phyloP scores from a whole-genome alignment of 2,329 filamentous ascomycete species.

The Epichloe scottii region DNA sequence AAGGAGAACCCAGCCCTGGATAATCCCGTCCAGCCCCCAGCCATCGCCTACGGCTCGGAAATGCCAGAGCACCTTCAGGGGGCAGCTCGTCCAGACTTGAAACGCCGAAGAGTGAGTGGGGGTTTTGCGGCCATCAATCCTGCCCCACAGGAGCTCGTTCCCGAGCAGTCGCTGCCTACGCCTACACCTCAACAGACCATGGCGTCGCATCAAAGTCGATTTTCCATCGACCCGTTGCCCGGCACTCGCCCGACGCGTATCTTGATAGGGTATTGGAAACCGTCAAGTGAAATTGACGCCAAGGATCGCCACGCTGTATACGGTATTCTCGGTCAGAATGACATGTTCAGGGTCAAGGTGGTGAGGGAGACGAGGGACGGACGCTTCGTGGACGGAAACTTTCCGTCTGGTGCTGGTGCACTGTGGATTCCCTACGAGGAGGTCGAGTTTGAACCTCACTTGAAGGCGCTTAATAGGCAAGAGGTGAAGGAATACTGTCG shows the following conservation, averaged over 20 bases:
- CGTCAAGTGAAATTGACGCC: conserved; percentile 33
- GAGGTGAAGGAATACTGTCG: conserved; percentile 54
- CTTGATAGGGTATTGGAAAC: conserved; percentile 46
- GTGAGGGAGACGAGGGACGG: conserved; percentile 48
- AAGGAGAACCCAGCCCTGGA: conserved; percentile 31
- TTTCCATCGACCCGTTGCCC: conserved; percentile 29
- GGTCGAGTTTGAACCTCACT: conserved; percentile 43
- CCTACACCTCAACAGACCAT: conserved; percentile 11
- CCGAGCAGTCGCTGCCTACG: conserved; percentile 8
- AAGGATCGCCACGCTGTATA: conserved; percentile 49
- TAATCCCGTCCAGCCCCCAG: conserved; percentile 25
- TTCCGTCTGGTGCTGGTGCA: conserved; percentile 45
- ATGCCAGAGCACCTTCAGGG: conserved; percentile 31
- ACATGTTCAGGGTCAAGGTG: conserved; percentile 53
- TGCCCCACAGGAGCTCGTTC: conserved; percentile 7
- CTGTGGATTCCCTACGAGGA: conserved; percentile 53
- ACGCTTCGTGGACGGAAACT: conserved; percentile 44
- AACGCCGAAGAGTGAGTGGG: conserved; percentile 34
- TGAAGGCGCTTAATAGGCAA: conserved; percentile 34
- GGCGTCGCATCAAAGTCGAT: conserved; percentile 10
- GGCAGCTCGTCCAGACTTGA: conserved; percentile 25
- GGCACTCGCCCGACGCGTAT: conserved; percentile 45
- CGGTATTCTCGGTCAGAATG: conserved; percentile 48
- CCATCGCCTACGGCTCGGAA: conserved; percentile 38
- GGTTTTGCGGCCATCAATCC: conserved; percentile 22